These are phyloP conservation scores for Verticillium zaregamsianum DNA, from an alignment of 2,329 filamentous ascomycete genomes.

Conservation along the genomic window DNA sequence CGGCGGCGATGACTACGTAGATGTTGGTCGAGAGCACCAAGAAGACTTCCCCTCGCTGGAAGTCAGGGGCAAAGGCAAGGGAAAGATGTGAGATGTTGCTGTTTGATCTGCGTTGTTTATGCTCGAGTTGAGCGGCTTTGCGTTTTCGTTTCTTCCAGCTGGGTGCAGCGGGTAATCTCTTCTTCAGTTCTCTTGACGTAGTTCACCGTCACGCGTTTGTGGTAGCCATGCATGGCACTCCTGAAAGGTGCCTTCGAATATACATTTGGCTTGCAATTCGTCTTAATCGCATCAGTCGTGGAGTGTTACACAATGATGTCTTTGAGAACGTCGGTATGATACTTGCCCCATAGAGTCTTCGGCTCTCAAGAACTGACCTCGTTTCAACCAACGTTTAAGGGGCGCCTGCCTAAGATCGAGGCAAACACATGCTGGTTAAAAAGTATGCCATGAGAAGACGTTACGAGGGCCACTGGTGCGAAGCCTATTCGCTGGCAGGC, in stretches of 20 bases:
- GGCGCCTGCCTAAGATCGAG: no score
- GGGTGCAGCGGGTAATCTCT: not conserved
- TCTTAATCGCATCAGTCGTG: not conserved
- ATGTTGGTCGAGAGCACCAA: conserved; percentile 19
- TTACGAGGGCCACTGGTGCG: no score
- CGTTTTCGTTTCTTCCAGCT: conserved; percentile 3
- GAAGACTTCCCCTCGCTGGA: conserved; percentile 38
- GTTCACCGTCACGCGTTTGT: not conserved
- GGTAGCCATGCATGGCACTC: no score
- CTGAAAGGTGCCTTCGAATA: not conserved
- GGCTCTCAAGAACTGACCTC: no score
- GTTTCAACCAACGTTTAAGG: no score
- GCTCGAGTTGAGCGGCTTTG: not conserved
- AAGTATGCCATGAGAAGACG: no score
- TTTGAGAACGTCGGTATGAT: no score
- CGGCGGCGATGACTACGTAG: conserved; percentile 20
- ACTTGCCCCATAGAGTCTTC: no score
- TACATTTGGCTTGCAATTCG: not conserved
- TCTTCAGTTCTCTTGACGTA: not conserved
- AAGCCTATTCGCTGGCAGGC: no score
- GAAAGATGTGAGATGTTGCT: conserved; percentile 24
- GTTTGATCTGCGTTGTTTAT: conserved; percentile 1
- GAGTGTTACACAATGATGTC: no score
- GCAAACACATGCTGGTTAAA: no score
- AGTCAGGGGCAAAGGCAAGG: conserved; percentile 38